These are phyloP conservation scores for Helotiales sp. DNA, from an alignment of 2,329 filamentous ascomycete species.

Conservation along the genomic window DNA sequence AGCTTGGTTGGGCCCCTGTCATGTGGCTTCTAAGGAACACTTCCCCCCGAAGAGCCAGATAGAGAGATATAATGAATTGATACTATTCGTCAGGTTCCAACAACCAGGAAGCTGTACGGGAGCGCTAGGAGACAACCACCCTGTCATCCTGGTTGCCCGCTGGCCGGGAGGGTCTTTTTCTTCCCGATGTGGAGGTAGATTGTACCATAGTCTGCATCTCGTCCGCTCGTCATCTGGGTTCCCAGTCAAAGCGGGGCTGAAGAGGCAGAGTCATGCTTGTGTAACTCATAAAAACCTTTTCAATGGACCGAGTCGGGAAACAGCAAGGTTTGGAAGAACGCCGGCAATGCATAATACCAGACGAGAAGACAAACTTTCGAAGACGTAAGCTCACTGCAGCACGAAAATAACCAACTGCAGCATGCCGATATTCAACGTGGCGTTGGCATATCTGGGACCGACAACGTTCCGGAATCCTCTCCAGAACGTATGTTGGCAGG, in stretches of 20 bases:
- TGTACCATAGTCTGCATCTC: no score
- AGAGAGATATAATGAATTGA: neutral
- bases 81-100: neutral
- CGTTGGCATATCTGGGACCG: neutral
- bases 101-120: neutral
- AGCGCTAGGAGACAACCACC: neutral
- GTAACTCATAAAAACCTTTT: neutral
- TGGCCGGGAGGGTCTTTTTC: neutral
- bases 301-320: neutral
- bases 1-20: conserved; percentile 8
- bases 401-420: neutral
- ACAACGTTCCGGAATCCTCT: neutral
- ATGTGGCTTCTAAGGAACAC: neutral
- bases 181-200: neutral
- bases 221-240: neutral
- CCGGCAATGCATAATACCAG: neutral
- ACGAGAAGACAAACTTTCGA: neutral
- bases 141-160: neutral
- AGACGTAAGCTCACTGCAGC: neutral
- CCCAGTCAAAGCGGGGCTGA: neutral
- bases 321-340: neutral
- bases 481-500: neutral
- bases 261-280: neutral
- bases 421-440: neutral
- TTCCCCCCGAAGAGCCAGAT: neutral